Evolutionary conservation across 2,329 filamentous ascomycete genomes (phyloP).

Genomic region (Fusarium setosum): DNA sequence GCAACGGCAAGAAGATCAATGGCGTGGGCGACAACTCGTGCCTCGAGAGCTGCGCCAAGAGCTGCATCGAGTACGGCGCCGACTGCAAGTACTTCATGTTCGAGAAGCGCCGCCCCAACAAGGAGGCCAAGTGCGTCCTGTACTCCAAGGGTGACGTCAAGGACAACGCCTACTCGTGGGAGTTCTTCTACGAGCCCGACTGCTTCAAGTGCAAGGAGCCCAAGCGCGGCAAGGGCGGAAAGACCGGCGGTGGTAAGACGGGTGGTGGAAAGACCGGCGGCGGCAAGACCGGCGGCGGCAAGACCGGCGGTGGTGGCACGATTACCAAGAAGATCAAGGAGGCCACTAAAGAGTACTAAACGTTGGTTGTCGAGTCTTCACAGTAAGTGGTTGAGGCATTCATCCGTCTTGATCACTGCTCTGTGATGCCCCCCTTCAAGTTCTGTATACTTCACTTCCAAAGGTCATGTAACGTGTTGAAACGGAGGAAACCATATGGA

Average conservation of each 20-base stretch:
- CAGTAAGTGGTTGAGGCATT: no score
- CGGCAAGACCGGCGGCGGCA: no score
- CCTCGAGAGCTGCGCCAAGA: constrained; percentile 34
- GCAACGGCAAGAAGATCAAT: constrained; percentile 11
- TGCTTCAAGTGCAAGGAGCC: constrained; percentile 30
- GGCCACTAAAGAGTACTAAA: no score
- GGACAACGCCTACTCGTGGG: background rate
- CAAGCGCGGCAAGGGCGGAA: constrained; percentile 28
- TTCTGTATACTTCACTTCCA: constrained; percentile 19
- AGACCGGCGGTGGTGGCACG: no score
- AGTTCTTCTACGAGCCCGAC: background rate
- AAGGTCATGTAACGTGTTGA: constrained; percentile 11
- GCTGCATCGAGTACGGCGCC: constrained; percentile 20
- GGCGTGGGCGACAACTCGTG: constrained; percentile 12
- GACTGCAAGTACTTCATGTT: constrained; percentile 28
- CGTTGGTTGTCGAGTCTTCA: no score
- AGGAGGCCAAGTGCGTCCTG: constrained; percentile 22
- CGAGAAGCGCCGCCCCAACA: background rate
- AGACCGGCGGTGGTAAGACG: no score
- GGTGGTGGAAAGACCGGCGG: no score
- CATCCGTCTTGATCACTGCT: no score
- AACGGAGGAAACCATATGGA: background rate
- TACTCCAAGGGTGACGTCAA: constrained; percentile 19
- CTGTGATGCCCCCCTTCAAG: no score
- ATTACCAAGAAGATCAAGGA: no score